Conservation (phyloP, 768 basidiomycete species). For the Rhizopogon sp. region DNA sequence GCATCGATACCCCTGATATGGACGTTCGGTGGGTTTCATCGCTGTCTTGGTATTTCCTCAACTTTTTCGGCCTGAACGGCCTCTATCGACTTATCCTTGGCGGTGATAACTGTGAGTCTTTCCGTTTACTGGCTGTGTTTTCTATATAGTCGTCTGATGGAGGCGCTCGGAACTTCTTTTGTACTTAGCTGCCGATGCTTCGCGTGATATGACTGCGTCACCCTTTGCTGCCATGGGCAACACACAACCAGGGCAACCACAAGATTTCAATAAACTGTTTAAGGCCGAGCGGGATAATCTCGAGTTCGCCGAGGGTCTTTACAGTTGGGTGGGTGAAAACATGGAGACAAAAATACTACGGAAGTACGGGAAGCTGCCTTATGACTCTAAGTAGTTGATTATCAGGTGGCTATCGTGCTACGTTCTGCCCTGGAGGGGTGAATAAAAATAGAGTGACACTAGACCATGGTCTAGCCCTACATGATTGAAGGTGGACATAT, state of each 20-base stretch:
- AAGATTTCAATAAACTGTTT: slow-evolving; percentile 88
- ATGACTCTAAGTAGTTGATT: slow-evolving; percentile 18
- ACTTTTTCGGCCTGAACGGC: slow-evolving; percentile 96
- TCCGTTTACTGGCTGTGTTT: slow-evolving; percentile 3
- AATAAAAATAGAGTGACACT: slow-evolving; percentile 15
- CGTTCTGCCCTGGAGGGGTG: background rate
- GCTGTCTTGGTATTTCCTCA: slow-evolving; percentile 98
- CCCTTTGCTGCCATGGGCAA: slow-evolving; percentile 57
- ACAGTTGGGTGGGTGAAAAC: slow-evolving; percentile 78
- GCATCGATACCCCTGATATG: slow-evolving; percentile 93
- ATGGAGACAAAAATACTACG: slow-evolving; percentile 74
- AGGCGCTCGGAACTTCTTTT: slow-evolving; percentile 11
- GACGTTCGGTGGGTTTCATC: slow-evolving; percentile 99
- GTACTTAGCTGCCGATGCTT: slow-evolving; percentile 67
- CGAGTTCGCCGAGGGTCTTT: slow-evolving; percentile 83
- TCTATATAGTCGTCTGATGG: slow-evolving; percentile 7
- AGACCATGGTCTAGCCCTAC: slow-evolving; percentile 19
- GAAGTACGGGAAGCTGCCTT: slow-evolving; percentile 64
- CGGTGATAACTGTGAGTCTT: slow-evolving; percentile 71
- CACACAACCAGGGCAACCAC: slow-evolving; percentile 50
- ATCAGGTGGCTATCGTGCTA: slow-evolving; percentile 7
- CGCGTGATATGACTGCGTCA: slow-evolving; percentile 65
- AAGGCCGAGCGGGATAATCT: slow-evolving; percentile 90
- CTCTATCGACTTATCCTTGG: slow-evolving; percentile 93
- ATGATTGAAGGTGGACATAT: slow-evolving; percentile 21